These are phyloP conservation scores for Termitomyces bulborhizus DNA, from an alignment of 768 basidiomycete species.

Conservation along the genomic window DNA sequence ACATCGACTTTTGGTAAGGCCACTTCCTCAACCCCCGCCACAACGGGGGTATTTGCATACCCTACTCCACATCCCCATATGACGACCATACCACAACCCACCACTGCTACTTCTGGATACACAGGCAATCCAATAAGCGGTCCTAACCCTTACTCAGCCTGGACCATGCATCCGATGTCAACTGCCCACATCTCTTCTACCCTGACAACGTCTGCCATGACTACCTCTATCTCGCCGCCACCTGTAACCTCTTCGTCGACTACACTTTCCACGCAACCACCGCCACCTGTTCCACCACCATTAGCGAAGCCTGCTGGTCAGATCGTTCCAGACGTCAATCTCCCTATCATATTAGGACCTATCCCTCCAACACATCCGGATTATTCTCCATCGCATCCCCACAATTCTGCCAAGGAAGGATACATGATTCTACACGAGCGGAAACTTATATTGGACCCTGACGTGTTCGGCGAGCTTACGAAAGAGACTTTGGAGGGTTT, in stretches of 20 bases:
- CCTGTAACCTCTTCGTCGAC: slow-evolving; percentile 18
- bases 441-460: slow-evolving; percentile 77
- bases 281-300: slow-evolving; percentile 12
- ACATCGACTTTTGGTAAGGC: slow-evolving; percentile 16
- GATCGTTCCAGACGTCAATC: slow-evolving; percentile 48
- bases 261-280: slow-evolving; percentile 8
- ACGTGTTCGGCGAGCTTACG: slow-evolving; percentile 75
- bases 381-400: slow-evolving; percentile 37
- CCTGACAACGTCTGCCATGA: slow-evolving; percentile 18
- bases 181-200: slow-evolving; percentile 9
- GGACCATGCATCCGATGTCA: slow-evolving; percentile 25
- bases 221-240: slow-evolving; percentile 23
- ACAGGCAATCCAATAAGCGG: slow-evolving; percentile 19
- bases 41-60: slow-evolving; percentile 38
- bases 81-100: slow-evolving; percentile 18
- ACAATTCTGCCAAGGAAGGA: slow-evolving; percentile 46
- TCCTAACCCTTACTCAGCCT: slow-evolving; percentile 35
- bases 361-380: slow-evolving; percentile 60
- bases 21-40: slow-evolving; percentile 20
- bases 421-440: slow-evolving; percentile 82
- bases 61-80: slow-evolving; percentile 22
- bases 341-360: slow-evolving; percentile 74
- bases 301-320: slow-evolving; percentile 14
- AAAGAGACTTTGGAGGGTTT: slow-evolving; percentile 68
- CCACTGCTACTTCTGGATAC: slow-evolving; percentile 21